Evolutionary conservation across 2,329 filamentous ascomycete species (phyloP), one percentile per base, ranked within the genome.

Genomic region (Diaporthe ampelina): DNA sequence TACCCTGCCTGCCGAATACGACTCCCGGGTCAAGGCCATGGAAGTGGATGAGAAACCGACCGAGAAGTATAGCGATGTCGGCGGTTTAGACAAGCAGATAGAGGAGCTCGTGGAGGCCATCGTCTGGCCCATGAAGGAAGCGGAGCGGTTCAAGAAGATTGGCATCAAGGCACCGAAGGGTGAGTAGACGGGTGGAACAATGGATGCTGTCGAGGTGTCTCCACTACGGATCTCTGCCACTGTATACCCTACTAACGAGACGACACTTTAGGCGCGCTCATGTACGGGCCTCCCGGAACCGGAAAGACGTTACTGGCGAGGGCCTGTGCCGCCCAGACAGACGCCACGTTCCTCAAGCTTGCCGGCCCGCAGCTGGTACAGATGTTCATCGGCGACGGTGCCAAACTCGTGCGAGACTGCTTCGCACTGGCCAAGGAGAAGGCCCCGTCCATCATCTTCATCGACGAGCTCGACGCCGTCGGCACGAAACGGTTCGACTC

Each of bases 91-190:
- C 86, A 99, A 99, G 87, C 97, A 99, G 88, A 99, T 99, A 81
- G 96, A 98, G 84, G 97, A 99, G 86, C 90, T 99, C 72, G 95
- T 99, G 11, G 97, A 99, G 87, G 97, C 97, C 73, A 97, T 99
- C 67, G 97, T 99, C 40, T 98, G 96, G 96, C 97, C 97, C 2
- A 99, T 99, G 97, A 98, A 98, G 90, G 96, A 99, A 86, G 95
- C 97, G 1, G 97, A 99, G 80, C 91, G 96, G 26, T 99, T 99
- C 88, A 98, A 98, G 90, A 98, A 98, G 90, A 98, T 99, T 81
- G 97, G 97, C 79, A 99, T 99, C 89, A 99, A 99, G 88, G 96
- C 97, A 54, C 97, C 97, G 19, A 99, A 99, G 87, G 97, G 97
- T 98, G 91, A 76, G 86, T 74, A 21, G 48, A n/a, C 35, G 26